These are phyloP conservation scores for Boletus vinaceobasis DNA, from an alignment of 768 basidiomycete species.

Conservation along the genomic window DNA sequence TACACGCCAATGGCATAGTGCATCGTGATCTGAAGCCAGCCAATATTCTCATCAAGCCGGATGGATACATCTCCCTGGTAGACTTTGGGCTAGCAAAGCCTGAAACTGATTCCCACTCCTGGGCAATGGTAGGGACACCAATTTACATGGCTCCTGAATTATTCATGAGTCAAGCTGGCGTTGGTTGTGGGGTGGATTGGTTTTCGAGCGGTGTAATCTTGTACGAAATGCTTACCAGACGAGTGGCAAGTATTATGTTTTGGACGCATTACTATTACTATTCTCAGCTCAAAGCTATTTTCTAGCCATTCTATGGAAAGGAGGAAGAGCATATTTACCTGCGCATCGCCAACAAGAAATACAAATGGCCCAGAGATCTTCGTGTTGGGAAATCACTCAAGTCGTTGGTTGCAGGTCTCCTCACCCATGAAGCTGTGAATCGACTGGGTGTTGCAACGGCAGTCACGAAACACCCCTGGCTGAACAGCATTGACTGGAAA, in stretches of 20 bases:
- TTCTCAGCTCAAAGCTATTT: not conserved
- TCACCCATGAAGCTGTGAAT: constrained; percentile 33
- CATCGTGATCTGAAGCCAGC: constrained; percentile 59
- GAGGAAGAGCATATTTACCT: constrained; percentile 26
- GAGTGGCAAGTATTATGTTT: constrained; percentile 26
- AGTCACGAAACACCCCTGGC: constrained; percentile 44
- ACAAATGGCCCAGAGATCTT: constrained; percentile 39
- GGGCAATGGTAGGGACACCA: constrained; percentile 44
- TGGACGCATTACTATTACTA: not conserved
- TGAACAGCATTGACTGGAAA: constrained; percentile 45
- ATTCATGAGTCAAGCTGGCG: constrained; percentile 18
- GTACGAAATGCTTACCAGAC: constrained; percentile 50
- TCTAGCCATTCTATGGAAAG: constrained; percentile 28
- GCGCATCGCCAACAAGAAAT: constrained; percentile 27
- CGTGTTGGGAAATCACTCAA: constrained; percentile 40
- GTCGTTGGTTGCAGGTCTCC: constrained; percentile 41
- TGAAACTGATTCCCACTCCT: constrained; percentile 14
- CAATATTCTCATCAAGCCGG: constrained; percentile 52
- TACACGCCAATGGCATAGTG: constrained; percentile 42
- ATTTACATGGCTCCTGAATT: constrained; percentile 52
- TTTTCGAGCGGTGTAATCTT: constrained; percentile 50
- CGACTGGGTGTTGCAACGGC: constrained; percentile 40
- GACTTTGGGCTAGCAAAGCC: constrained; percentile 47
- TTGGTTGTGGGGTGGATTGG: constrained; percentile 47
- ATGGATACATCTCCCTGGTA: constrained; percentile 52